phyloP scores from a whole-genome alignment of 768 basidiomycete genomes.

The Phaffia australis region DNA sequence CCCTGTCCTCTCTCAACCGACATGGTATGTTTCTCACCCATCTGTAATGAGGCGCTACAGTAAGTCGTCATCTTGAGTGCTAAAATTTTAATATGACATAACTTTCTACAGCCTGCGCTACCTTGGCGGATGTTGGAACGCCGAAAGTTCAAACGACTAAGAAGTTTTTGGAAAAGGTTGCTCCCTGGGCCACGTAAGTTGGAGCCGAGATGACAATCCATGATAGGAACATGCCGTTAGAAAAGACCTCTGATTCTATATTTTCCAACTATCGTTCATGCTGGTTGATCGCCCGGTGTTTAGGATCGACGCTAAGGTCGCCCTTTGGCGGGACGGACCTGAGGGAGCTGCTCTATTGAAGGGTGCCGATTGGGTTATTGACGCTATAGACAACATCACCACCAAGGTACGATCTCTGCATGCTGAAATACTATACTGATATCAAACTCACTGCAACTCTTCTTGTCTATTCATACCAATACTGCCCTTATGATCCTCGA shows the following conservation, averaged over 20 bases:
- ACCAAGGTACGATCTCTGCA: constrained; percentile 49
- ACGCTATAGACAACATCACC: constrained; percentile 94
- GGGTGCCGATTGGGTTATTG: constrained; percentile 92
- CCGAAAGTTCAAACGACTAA: constrained; percentile 79
- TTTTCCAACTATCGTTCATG: not conserved
- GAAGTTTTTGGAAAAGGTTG: constrained; percentile 52
- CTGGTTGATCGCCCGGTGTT: no score
- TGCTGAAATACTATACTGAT: no score
- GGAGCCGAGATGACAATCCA: not conserved
- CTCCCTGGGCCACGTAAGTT: constrained; percentile 60
- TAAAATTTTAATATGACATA: not conserved
- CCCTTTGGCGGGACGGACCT: constrained; percentile 67
- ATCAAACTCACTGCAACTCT: not conserved
- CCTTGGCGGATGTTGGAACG: constrained; percentile 78
- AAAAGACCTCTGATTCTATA: not conserved
- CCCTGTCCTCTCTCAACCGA: constrained; percentile 76
- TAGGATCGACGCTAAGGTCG: constrained; percentile 64
- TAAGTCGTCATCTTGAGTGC: not conserved
- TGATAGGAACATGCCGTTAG: not conserved
- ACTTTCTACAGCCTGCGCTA: constrained; percentile 54
- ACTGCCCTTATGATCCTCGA: no score
- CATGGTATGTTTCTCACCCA: constrained; percentile 9
- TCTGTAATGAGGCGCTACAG: no score
- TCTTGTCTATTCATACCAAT: not conserved
- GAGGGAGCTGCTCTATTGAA: constrained; percentile 61